Percentiles rank a stretch among this genome's conserved stretches.
These are phyloP conservation scores for Alternaria sp. DNA, from an alignment of 2,329 filamentous ascomycete genomes.

Conservation along the genomic window DNA sequence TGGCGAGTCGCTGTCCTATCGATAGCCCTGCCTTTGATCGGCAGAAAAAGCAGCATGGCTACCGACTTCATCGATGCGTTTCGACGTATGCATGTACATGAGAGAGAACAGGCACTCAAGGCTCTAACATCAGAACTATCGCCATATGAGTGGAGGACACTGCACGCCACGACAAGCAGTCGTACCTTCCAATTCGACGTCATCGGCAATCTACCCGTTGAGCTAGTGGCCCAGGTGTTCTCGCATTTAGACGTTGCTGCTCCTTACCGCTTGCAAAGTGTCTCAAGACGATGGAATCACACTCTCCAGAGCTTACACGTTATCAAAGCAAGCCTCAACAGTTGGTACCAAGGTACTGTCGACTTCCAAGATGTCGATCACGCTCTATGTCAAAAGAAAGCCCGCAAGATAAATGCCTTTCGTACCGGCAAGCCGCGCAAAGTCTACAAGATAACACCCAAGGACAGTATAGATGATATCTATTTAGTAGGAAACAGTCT, in stretches of 20 bases:
- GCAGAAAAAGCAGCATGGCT: conserved; percentile 3
- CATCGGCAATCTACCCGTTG: conserved; percentile 45
- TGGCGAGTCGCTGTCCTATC: not conserved
- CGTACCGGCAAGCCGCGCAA: conserved; percentile 22
- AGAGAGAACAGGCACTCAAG: conserved; percentile 29
- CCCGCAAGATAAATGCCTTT: conserved; percentile 34
- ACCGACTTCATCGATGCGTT: conserved; percentile 27
- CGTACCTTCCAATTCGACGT: conserved; percentile 43
- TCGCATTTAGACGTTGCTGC: conserved; percentile 38
- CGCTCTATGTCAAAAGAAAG: conserved; percentile 22
- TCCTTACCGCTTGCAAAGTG: conserved; percentile 36
- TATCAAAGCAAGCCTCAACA: conserved; percentile 21
- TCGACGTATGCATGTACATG: conserved; percentile 14
- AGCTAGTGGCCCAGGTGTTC: conserved; percentile 47
- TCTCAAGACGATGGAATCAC: conserved; percentile 43
- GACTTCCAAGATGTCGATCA: conserved; percentile 20
- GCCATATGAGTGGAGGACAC: conserved; percentile 39
- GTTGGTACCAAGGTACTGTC: conserved; percentile 31
- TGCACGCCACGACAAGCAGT: conserved; percentile 22
- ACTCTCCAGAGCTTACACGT: conserved; percentile 35
- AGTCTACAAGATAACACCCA: not conserved
- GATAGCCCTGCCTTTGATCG: not conserved
- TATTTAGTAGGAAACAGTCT: not conserved
- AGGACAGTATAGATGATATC: not conserved
- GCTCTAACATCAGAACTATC: conserved; percentile 33